Percentiles rank a stretch among this genome's conserved stretches.
Conservation (phyloP, 768 basidiomycete genomes). For the Favolaschia claudopus region DNA sequence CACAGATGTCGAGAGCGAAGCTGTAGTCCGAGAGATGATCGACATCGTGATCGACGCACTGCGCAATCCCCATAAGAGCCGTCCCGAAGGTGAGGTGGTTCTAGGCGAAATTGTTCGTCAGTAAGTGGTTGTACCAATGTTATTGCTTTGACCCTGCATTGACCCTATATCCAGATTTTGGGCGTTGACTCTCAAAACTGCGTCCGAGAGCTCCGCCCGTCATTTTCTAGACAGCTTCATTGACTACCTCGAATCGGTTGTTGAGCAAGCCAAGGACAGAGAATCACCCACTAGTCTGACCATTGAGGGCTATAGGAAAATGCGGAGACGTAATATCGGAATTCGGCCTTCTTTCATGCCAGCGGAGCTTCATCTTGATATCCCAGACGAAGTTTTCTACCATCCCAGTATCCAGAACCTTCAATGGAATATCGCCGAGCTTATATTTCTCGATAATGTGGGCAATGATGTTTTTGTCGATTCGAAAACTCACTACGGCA, state of each 20-base stretch:
- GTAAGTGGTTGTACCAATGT: constrained; percentile 15
- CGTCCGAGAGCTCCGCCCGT: constrained; percentile 10
- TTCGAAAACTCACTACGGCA: background rate
- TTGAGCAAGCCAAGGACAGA: constrained; percentile 27
- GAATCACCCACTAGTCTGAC: constrained; percentile 10
- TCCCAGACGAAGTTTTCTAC: constrained; percentile 30
- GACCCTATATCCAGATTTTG: constrained; percentile 20
- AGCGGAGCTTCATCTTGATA: constrained; percentile 29
- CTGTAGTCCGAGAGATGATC: constrained; percentile 18
- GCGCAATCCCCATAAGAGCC: constrained; percentile 22
- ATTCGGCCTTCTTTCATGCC: constrained; percentile 23
- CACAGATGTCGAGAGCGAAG: constrained; percentile 25
- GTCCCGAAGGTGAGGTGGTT: constrained; percentile 22
- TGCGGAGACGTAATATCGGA: constrained; percentile 29
- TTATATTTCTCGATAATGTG: constrained; percentile 28
- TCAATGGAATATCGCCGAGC: constrained; percentile 17
- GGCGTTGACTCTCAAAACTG: constrained; percentile 18
- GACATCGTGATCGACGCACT: constrained; percentile 33
- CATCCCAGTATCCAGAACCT: constrained; percentile 27
- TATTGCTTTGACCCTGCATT: background rate
- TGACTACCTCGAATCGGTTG: constrained; percentile 27
- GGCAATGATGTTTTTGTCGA: background rate
- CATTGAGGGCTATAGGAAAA: constrained; percentile 24
- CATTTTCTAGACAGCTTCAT: constrained; percentile 28
- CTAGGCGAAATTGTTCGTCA: constrained; percentile 26